phyloP scores from a whole-genome alignment of 2,329 filamentous ascomycete genomes.

The Hawksworthiomyces lignivorus region DNA sequence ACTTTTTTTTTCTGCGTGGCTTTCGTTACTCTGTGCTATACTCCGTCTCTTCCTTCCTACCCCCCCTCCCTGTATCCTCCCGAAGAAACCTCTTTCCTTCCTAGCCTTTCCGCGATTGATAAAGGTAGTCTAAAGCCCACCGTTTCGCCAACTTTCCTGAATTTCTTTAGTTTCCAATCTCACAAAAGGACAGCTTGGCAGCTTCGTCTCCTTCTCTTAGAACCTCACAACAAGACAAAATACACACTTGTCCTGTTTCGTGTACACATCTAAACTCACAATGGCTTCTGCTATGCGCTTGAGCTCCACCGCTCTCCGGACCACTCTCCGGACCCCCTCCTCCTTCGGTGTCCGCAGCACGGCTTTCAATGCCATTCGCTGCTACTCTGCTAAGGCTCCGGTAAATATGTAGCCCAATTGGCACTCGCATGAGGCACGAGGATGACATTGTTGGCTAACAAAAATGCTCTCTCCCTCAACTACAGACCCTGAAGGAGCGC shows the following conservation, averaged over 20 bases:
- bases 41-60: slow-evolving; percentile 5
- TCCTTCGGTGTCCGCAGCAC: slow-evolving; percentile 57
- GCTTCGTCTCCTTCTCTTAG: no score
- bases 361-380: slow-evolving; percentile 76
- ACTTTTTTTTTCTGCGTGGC: slow-evolving; percentile 7
- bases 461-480: slow-evolving; percentile 13
- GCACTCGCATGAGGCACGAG: no score
- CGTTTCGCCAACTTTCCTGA: slow-evolving; percentile 15
- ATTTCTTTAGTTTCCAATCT: background rate
- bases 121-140: slow-evolving; percentile 10
- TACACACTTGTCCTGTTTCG: background rate
- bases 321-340: slow-evolving; percentile 60
- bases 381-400: slow-evolving; percentile 89
- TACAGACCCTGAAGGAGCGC: slow-evolving; percentile 90
- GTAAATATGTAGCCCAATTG: slow-evolving; percentile 35
- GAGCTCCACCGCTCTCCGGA: slow-evolving; percentile 72
- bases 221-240: background rate
- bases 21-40: slow-evolving; percentile 12
- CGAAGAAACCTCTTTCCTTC: slow-evolving; percentile 5
- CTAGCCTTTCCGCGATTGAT: slow-evolving; percentile 7
- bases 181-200: no score
- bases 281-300: slow-evolving; percentile 84
- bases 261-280: no score
- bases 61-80: slow-evolving; percentile 2
- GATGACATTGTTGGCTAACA: no score